phyloP scores from a whole-genome alignment of 2,329 filamentous ascomycete genomes.

The Pyrenophora seminiperda region DNA sequence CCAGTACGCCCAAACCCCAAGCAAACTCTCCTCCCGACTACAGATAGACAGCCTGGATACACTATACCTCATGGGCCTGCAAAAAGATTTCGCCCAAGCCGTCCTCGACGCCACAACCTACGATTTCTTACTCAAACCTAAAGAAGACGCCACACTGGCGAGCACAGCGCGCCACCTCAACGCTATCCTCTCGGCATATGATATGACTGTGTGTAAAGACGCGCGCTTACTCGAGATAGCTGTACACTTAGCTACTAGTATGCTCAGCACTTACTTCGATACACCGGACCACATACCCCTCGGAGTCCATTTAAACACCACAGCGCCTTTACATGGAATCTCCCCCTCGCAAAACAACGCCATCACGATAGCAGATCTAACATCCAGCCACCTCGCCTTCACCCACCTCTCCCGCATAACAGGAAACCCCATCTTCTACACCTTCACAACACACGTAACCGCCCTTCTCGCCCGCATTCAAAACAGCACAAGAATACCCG shows the following conservation, averaged over 20 bases:
- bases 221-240: conserved; percentile 62
- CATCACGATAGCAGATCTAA: conserved; percentile 51
- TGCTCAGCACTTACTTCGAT: conserved; percentile 68
- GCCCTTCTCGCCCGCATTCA: conserved; percentile 48
- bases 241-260: conserved; percentile 62
- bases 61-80: conserved; percentile 4
- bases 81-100: not conserved
- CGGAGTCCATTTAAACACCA: too few species aligned
- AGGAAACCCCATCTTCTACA: conserved; percentile 51
- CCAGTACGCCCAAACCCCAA: too few species aligned
- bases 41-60: not conserved
- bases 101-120: not conserved
- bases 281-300: conserved; percentile 69
- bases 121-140: not conserved
- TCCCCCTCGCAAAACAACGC: conserved; percentile 42
- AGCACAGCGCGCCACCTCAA: not conserved
- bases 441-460: conserved; percentile 50
- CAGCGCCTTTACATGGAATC: too few species aligned
- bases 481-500: conserved; percentile 48
- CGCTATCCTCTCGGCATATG: not conserved
- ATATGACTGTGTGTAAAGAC: conserved; percentile 17
- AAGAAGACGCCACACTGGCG: not conserved
- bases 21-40: too few species aligned
- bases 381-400: conserved; percentile 51
- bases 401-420: conserved; percentile 52